Evolutionary conservation across 148 eudicot species (phyloP).

Genomic region (Camellia japonica): DNA sequence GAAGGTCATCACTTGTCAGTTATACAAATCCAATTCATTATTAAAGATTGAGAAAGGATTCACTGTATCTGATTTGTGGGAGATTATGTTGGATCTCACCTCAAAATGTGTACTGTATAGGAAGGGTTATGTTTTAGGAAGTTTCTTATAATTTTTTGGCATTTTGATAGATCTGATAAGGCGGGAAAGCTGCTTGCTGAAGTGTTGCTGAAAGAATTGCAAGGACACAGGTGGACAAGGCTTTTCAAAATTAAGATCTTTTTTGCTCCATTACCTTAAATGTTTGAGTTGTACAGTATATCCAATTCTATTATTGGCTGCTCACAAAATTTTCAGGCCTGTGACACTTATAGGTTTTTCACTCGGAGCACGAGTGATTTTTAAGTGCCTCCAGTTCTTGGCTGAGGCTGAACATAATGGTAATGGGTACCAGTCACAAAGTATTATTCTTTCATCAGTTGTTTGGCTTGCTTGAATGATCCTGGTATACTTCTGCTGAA

Average conservation of each 20-base stretch:
- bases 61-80: not conserved
- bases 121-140: not conserved
- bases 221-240: slow-evolving; percentile 74
- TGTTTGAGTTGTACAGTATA: not conserved
- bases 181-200: slow-evolving; percentile 97
- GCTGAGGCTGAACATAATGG: slow-evolving; percentile 60
- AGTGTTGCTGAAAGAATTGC: slow-evolving; percentile 78
- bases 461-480: slow-evolving; percentile 7
- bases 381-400: slow-evolving; percentile 79
- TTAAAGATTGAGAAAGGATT: not conserved
- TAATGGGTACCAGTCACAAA: slow-evolving; percentile 20
- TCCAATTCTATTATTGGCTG: slow-evolving; percentile 11
- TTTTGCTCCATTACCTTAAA: not conserved
- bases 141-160: not conserved
- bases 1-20: not conserved
- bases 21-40: not conserved
- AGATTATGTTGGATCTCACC: slow-evolving; percentile 9
- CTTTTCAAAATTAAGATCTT: slow-evolving; percentile 10
- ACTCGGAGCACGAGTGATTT: slow-evolving; percentile 94
- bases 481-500: slow-evolving; percentile 16
- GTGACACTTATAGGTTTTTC: slow-evolving; percentile 96
- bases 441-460: not conserved
- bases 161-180: slow-evolving; percentile 74
- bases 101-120: not conserved
- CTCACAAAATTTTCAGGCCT: slow-evolving; percentile 63